Evolutionary conservation across 306 rosid genomes (phyloP).

Genomic region (Lathyrus oleraceus): DNA sequence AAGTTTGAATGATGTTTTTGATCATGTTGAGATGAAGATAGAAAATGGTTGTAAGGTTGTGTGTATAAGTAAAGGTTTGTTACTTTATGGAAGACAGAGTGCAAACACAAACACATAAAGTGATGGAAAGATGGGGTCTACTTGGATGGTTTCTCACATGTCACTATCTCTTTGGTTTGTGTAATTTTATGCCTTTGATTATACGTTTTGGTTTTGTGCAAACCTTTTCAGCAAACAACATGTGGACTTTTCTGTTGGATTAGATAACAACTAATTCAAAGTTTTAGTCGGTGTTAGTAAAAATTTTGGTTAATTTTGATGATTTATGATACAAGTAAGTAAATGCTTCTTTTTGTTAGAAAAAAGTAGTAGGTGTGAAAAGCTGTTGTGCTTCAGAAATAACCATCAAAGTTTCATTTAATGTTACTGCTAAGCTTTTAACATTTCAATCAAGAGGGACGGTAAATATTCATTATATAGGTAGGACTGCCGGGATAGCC

Average conservation of each 20-base stretch:
- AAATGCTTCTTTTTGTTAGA: background rate
- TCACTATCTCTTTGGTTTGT: slow-evolving; percentile 11
- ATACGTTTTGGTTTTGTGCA: slow-evolving; percentile 19
- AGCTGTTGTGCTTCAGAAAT: slow-evolving; percentile 4
- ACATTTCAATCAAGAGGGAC: slow-evolving; percentile 6
- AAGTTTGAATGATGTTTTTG: slow-evolving; percentile 37
- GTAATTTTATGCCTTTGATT: slow-evolving; percentile 17
- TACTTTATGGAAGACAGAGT: slow-evolving; percentile 35
- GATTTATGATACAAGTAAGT: background rate
- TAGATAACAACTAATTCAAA: background rate
- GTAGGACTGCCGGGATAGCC: no score
- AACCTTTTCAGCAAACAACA: slow-evolving; percentile 1
- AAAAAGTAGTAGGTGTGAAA: background rate
- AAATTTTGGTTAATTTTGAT: background rate
- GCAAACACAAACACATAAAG: background rate
- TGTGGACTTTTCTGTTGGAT: slow-evolving; percentile 38
- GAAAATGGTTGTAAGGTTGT: background rate
- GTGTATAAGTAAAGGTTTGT: background rate
- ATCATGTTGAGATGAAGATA: slow-evolving; percentile 49
- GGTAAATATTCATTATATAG: background rate
- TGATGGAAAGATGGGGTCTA: slow-evolving; percentile 39
- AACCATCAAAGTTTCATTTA: slow-evolving; percentile 24
- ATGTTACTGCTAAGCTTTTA: slow-evolving; percentile 13
- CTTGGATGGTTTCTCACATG: slow-evolving; percentile 6
- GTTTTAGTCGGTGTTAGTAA: background rate